A percentile compares a stretch with the other conserved stretches of the same genome.
These are phyloP conservation scores for Ophiocordyceps polyrhachis-furcata DNA, from an alignment of 2,329 filamentous ascomycete species.

Conservation along the genomic window DNA sequence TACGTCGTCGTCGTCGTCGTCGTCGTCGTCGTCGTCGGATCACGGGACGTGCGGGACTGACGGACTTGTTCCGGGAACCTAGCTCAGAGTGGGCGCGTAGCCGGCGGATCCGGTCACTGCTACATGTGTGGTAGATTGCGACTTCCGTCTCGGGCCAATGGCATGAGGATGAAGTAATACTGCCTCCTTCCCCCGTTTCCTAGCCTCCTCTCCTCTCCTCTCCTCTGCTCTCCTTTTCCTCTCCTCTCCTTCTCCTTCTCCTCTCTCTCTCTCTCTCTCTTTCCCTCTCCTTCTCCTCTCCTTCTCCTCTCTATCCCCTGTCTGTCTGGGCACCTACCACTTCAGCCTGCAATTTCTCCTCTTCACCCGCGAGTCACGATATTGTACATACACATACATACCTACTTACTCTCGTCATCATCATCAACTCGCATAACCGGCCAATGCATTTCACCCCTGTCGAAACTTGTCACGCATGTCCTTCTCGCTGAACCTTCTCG, in stretches of 20 bases:
- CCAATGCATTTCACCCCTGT: not conserved
- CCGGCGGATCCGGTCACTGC: not conserved
- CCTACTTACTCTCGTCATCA: not conserved
- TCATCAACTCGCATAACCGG: not conserved
- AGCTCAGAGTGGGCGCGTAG: not conserved
- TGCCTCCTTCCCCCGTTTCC: not conserved
- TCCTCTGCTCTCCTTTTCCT: no score
- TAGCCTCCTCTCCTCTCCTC: not conserved
- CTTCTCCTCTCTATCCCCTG: no score
- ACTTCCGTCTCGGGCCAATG: not conserved
- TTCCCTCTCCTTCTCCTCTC: not conserved
- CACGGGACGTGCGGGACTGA: not conserved
- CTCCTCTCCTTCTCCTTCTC: not conserved
- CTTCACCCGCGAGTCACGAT: no score
- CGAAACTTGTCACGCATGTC: slow-evolving; percentile 42
- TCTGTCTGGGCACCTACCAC: no score
- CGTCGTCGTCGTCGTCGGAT: not conserved
- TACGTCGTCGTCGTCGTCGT: not conserved
- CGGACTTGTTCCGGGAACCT: not conserved
- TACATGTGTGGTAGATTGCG: no score
- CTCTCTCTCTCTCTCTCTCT: no score
- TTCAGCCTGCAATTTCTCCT: not conserved
- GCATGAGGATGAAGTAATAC: not conserved
- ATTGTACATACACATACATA: no score
- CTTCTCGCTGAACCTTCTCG: slow-evolving; percentile 44